Percentiles rank a stretch among this genome's conserved stretches.
Evolutionary conservation across 139 green algal species (phyloP).

Genomic region (Auxenochlorella protothecoides): DNA sequence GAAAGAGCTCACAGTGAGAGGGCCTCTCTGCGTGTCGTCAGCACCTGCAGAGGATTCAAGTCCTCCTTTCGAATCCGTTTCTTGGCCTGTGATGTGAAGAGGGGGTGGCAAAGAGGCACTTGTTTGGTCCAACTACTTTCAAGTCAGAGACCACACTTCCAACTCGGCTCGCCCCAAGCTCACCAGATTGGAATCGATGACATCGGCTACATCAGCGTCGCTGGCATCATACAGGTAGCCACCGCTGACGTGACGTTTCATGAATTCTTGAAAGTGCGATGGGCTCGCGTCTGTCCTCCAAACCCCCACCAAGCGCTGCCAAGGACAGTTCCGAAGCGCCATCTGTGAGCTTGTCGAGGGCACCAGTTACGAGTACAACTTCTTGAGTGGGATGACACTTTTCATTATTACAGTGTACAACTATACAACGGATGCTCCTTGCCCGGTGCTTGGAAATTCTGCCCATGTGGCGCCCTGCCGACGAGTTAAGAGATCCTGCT

Average conservation of each 20-base stretch:
- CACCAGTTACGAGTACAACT: neutral
- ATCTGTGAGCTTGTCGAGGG: neutral
- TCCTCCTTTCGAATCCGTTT: neutral
- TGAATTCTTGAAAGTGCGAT: too few species aligned
- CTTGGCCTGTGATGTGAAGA: constrained; percentile 5
- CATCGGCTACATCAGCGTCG: constrained; percentile 2
- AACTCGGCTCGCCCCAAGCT: neutral
- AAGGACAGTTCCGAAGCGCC: too few species aligned
- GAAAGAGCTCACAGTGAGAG: constrained; percentile 2
- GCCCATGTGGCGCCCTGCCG: too few species aligned
- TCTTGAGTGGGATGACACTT: too few species aligned
- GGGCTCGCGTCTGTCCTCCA: too few species aligned
- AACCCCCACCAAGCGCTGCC: too few species aligned
- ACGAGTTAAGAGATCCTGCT: too few species aligned
- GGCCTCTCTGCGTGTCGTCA: constrained; percentile 15
- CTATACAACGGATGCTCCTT: too few species aligned
- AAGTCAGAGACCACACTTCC: neutral
- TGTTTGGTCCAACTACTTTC: too few species aligned
- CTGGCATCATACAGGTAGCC: constrained; percentile 3
- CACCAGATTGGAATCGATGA: constrained; percentile 11
- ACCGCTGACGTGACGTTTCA: neutral
- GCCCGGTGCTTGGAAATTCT: too few species aligned
- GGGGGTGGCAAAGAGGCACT: neutral
- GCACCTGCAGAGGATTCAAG: neutral
- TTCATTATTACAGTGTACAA: too few species aligned